These are phyloP conservation scores for Cladosporium sp. DNA, from an alignment of 2,329 filamentous ascomycete genomes.

Conservation along the genomic window DNA sequence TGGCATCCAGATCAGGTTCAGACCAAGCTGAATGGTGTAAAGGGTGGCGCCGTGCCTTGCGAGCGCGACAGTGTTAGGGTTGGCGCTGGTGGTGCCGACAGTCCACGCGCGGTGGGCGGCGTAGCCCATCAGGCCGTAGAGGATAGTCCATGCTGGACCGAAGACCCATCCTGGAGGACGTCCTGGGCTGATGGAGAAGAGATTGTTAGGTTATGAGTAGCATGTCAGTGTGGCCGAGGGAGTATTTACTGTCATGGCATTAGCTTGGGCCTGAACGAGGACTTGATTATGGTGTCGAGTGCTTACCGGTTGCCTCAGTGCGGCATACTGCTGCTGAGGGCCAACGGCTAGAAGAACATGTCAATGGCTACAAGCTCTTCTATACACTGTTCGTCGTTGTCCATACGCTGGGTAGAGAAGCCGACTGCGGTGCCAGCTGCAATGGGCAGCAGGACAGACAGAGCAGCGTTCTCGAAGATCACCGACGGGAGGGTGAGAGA, in stretches of 20 bases:
- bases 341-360: not conserved
- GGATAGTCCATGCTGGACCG: constrained; percentile 54
- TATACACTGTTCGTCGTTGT: constrained; percentile 35
- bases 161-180: constrained; percentile 54
- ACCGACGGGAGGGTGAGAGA: constrained; percentile 68
- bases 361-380: not conserved
- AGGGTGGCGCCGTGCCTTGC: constrained; percentile 69
- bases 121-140: constrained; percentile 77
- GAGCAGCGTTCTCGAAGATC: constrained; percentile 67
- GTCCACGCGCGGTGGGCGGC: constrained; percentile 74
- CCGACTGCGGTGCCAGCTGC: constrained; percentile 69
- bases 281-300: constrained; percentile 26
- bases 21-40: constrained; percentile 78
- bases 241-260: constrained; percentile 2
- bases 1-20: constrained; percentile 89
- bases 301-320: constrained; percentile 35
- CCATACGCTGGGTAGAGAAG: constrained; percentile 57
- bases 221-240: not conserved
- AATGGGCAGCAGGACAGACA: constrained; percentile 72
- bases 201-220: constrained; percentile 17
- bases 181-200: constrained; percentile 33
- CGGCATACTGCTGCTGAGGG: constrained; percentile 10
- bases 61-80: constrained; percentile 51
- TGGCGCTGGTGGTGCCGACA: constrained; percentile 56
- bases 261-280: not conserved